Conservation (phyloP, 2,329 filamentous ascomycete species). For the Gaeumannomyces tritici region DNA sequence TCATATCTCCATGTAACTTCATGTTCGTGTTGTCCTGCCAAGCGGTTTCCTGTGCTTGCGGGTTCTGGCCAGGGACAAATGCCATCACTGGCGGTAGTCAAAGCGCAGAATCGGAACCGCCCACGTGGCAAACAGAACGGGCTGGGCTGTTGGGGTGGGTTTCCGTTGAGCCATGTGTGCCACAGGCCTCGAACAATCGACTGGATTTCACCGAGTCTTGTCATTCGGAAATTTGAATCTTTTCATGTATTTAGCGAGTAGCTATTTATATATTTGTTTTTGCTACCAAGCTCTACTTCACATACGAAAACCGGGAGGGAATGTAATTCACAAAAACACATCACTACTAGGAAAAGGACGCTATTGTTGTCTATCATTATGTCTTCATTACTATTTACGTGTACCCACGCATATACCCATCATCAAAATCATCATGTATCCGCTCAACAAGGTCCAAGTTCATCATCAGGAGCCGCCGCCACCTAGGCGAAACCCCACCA, state of each 20-base stretch:
- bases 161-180: neutral
- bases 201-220: neutral
- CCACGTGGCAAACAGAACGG: neutral
- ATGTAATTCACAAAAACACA: too few species aligned
- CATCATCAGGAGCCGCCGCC: neutral
- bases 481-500: conserved; percentile 23
- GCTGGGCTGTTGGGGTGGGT: neutral
- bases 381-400: neutral
- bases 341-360: neutral
- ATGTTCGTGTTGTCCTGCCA: neutral
- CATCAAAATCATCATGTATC: neutral
- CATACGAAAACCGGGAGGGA: too few species aligned
- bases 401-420: neutral
- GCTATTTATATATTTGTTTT: too few species aligned
- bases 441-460: neutral
- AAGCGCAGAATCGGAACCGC: too few species aligned
- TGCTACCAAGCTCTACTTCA: too few species aligned
- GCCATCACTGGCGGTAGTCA: too few species aligned
- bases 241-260: too few species aligned
- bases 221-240: neutral
- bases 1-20: too few species aligned
- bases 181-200: too few species aligned
- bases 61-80: too few species aligned
- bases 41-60: neutral
- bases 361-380: neutral